These are phyloP conservation scores for Suhomyces canberraensis DNA, from an alignment of 805 yeast genomes.

Conservation along the genomic window DNA sequence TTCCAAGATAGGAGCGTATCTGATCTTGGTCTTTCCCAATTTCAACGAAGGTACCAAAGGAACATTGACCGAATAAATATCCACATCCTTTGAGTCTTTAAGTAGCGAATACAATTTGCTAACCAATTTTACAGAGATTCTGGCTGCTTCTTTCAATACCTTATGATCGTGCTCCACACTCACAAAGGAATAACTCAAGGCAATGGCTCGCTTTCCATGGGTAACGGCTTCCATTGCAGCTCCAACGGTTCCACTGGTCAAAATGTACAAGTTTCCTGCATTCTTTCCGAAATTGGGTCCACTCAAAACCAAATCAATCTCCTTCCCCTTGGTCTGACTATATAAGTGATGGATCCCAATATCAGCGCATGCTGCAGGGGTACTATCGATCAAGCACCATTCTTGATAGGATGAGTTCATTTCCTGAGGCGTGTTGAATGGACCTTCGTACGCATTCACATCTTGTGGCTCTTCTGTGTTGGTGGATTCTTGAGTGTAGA, in stretches of 20 bases:
- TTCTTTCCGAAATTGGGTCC: slow-evolving; percentile 98
- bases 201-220: slow-evolving; percentile 67
- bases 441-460: slow-evolving; percentile 59
- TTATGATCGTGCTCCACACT: slow-evolving; percentile 46
- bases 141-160: slow-evolving; percentile 61
- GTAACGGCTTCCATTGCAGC: slow-evolving; percentile 94
- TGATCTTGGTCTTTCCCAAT: slow-evolving; percentile 55
- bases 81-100: slow-evolving; percentile 47
- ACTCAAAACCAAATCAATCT: slow-evolving; percentile 81
- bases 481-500: slow-evolving; percentile 51
- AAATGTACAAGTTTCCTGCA: slow-evolving; percentile 80
- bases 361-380: slow-evolving; percentile 95
- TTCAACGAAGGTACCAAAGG: slow-evolving; percentile 63
- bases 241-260: slow-evolving; percentile 94
- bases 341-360: slow-evolving; percentile 77
- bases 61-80: slow-evolving; percentile 78
- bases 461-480: slow-evolving; percentile 36
- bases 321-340: slow-evolving; percentile 41
- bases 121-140: slow-evolving; percentile 61
- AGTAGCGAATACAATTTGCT: slow-evolving; percentile 58
- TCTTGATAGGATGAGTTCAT: slow-evolving; percentile 49
- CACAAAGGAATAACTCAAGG: slow-evolving; percentile 82
- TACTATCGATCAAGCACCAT: slow-evolving; percentile 87
- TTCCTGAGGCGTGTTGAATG: slow-evolving; percentile 53
- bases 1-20: slow-evolving; percentile 74